Conservation (phyloP, 2,329 filamentous ascomycete genomes). For the Aureobasidium leucospermi region DNA sequence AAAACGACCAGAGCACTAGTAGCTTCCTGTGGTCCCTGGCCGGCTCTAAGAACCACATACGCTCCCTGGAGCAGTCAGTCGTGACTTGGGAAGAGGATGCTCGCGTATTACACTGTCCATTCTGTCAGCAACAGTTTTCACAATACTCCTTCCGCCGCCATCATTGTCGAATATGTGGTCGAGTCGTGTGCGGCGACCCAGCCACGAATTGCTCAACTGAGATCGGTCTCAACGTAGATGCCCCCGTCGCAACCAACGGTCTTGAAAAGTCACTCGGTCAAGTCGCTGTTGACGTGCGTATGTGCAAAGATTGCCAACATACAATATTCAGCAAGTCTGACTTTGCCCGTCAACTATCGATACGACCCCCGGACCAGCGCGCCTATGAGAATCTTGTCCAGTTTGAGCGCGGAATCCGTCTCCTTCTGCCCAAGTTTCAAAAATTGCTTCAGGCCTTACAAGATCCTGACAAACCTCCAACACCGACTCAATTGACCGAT, state of each 20-base stretch:
- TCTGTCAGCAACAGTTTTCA: conserved; percentile 93
- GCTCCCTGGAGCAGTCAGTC: conserved; percentile 79
- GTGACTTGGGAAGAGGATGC: conserved; percentile 94
- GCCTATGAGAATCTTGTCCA: conserved; percentile 78
- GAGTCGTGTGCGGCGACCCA: conserved; percentile 84
- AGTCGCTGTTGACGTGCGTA: conserved; percentile 71
- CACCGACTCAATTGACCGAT: conserved; percentile 67
- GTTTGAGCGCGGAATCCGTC: conserved; percentile 78
- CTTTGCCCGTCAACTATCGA: conserved; percentile 62
- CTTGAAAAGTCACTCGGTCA: conserved; percentile 42
- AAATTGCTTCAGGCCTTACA: conserved; percentile 67
- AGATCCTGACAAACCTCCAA: conserved; percentile 58
- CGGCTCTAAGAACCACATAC: conserved; percentile 55
- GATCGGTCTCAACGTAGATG: conserved; percentile 69
- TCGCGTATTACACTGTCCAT: conserved; percentile 72
- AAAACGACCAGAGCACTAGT: conserved; percentile 45
- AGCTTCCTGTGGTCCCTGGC: conserved; percentile 51
- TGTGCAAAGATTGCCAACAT: conserved; percentile 82
- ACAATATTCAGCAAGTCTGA: conserved; percentile 68
- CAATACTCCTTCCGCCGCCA: conserved; percentile 88
- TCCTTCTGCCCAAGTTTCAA: conserved; percentile 78
- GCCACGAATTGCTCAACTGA: conserved; percentile 79
- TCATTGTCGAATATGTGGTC: conserved; percentile 88
- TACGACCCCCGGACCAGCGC: conserved; percentile 66
- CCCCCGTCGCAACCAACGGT: conserved; percentile 29